A percentile compares a stretch with the other conserved stretches of the same genome.
phyloP scores from a whole-genome alignment of 495 filamentous ascomycete species.

The Terfezia claveryi region DNA sequence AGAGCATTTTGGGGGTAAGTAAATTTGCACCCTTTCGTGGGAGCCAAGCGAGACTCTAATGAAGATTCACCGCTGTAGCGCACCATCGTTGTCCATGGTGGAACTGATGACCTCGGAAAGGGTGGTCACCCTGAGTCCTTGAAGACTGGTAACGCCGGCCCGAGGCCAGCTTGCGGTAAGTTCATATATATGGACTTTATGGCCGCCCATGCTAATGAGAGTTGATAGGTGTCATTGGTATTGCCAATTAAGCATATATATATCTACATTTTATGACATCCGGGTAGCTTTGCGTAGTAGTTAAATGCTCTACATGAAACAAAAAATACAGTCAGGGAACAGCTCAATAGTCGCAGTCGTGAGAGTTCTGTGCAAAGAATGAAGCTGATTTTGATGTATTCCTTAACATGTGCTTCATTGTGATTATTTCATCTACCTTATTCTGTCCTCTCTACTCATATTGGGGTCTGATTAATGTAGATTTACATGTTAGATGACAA shows the following conservation, averaged over 20 bases:
- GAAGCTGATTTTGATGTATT: no score
- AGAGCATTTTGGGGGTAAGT: constrained; percentile 88
- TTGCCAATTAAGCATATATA: constrained; percentile 31
- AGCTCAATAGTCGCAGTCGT: no score
- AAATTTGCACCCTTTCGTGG: neutral
- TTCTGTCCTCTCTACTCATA: no score
- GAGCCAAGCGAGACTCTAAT: neutral
- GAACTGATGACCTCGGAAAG: constrained; percentile 87
- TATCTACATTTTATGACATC: no score
- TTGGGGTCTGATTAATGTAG: no score
- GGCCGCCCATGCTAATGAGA: neutral
- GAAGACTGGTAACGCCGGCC: constrained; percentile 90
- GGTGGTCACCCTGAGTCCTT: constrained; percentile 79
- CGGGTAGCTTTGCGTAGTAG: no score
- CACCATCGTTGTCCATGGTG: constrained; percentile 81
- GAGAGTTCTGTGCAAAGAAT: no score
- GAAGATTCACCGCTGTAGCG: constrained; percentile 32
- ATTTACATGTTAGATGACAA: no score
- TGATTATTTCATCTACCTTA: no score
- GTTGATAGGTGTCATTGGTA: constrained; percentile 59
- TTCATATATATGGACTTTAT: constrained; percentile 6
- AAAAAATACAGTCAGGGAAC: no score
- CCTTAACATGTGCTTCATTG: no score
- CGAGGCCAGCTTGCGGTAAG: constrained; percentile 79
- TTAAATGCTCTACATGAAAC: no score